Conservation (phyloP, 352 stramenopile genomes). For the Phytophthora tentaculata region DNA sequence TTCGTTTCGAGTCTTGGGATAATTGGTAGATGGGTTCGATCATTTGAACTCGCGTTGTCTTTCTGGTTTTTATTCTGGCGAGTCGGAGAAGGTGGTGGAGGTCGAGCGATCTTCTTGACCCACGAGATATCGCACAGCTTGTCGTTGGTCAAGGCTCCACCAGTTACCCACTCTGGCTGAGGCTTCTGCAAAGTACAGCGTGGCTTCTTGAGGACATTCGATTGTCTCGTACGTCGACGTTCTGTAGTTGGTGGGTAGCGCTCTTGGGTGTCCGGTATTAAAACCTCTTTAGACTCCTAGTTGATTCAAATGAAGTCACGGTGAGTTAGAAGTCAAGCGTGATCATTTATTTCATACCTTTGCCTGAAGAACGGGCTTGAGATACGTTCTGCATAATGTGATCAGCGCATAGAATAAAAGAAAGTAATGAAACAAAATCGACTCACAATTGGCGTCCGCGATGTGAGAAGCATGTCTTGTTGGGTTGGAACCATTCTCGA, state of each 20-base stretch:
- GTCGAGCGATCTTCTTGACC: slow-evolving; percentile 33
- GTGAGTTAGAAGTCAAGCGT: too few relatives aligned
- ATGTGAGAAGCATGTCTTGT: slow-evolving; percentile 71
- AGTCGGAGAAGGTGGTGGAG: slow-evolving; percentile 10
- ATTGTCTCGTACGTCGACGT: slow-evolving; percentile 8
- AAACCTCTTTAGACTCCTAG: slow-evolving; percentile 24
- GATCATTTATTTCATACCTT: slow-evolving; percentile 27
- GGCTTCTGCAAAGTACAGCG: slow-evolving; percentile 1
- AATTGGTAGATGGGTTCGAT: slow-evolving; percentile 21
- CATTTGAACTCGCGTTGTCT: slow-evolving; percentile 11
- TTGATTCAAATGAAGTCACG: background rate
- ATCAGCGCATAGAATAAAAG: slow-evolving; percentile 6
- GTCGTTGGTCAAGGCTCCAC: slow-evolving; percentile 33
- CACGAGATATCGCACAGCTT: slow-evolving; percentile 39
- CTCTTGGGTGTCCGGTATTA: slow-evolving; percentile 5
- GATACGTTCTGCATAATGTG: slow-evolving; percentile 47
- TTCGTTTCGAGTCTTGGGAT: slow-evolving; percentile 15
- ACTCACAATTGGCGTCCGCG: slow-evolving; percentile 60
- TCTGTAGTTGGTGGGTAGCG: slow-evolving; percentile 12
- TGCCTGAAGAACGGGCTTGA: slow-evolving; percentile 57
- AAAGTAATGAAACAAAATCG: background rate
- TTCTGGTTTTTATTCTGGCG: slow-evolving; percentile 33
- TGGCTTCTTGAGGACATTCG: slow-evolving; percentile 16
- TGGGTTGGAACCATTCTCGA: slow-evolving; percentile 65
- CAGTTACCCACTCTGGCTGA: slow-evolving; percentile 35